These are phyloP conservation scores for Penicillium ucsense DNA, from an alignment of 495 filamentous ascomycete genomes.

Conservation along the genomic window DNA sequence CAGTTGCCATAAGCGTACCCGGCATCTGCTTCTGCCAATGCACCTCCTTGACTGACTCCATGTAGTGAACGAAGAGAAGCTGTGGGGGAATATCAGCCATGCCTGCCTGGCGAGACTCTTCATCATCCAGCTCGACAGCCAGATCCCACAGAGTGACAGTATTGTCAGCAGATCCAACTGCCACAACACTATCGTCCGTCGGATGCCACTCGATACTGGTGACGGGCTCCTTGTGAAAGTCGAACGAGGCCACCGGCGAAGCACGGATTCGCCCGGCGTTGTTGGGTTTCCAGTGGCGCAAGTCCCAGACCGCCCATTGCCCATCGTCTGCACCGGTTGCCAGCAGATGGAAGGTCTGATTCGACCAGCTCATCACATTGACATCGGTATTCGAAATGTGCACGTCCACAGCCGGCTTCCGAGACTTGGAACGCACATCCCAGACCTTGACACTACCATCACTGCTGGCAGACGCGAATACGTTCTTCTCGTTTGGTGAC, in stretches of 20 bases:
- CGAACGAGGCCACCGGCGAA: slow-evolving; percentile 75
- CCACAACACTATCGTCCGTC: slow-evolving; percentile 86
- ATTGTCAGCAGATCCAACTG: slow-evolving; percentile 85
- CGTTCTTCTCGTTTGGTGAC: slow-evolving; percentile 82
- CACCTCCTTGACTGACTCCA: slow-evolving; percentile 84
- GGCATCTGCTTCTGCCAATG: slow-evolving; percentile 98
- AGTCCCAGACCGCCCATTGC: slow-evolving; percentile 91
- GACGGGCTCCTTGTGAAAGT: slow-evolving; percentile 91
- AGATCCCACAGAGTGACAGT: slow-evolving; percentile 95
- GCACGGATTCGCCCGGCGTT: slow-evolving; percentile 36
- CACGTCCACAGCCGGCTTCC: slow-evolving; percentile 75
- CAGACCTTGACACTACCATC: slow-evolving; percentile 94
- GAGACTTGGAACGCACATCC: slow-evolving; percentile 84
- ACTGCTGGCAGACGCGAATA: slow-evolving; percentile 85
- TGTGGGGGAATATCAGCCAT: slow-evolving; percentile 88
- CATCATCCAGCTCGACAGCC: slow-evolving; percentile 90
- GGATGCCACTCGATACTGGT: slow-evolving; percentile 97
- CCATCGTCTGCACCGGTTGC: slow-evolving; percentile 92
- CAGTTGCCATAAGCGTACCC: slow-evolving; percentile 82
- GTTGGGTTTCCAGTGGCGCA: slow-evolving; percentile 83
- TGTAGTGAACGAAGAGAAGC: slow-evolving; percentile 91
- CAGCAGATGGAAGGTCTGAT: slow-evolving; percentile 74
- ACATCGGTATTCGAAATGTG: slow-evolving; percentile 77
- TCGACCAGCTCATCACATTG: slow-evolving; percentile 93
- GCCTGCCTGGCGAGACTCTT: slow-evolving; percentile 84